These are phyloP conservation scores for Suillus tomentosus DNA, from an alignment of 768 basidiomycete species.

Conservation along the genomic window DNA sequence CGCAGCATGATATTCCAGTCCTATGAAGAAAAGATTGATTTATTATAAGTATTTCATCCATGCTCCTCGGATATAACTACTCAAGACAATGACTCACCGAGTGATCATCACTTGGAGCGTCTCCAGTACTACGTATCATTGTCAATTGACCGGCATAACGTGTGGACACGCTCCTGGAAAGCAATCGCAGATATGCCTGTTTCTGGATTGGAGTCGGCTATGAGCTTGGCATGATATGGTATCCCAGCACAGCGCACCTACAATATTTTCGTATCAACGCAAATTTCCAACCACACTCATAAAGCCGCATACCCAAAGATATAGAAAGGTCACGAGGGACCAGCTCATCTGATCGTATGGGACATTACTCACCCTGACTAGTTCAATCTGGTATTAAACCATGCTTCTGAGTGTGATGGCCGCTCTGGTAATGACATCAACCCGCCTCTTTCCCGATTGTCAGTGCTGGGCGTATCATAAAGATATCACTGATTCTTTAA, in stretches of 20 bases:
- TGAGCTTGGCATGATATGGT: background rate
- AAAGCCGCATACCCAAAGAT: background rate
- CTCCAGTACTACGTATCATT: background rate
- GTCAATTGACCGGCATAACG: background rate
- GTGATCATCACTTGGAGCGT: background rate
- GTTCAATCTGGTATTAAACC: background rate
- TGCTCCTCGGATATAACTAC: background rate
- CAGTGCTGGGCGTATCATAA: background rate
- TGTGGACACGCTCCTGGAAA: background rate
- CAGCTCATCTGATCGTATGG: background rate
- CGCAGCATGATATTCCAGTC: background rate
- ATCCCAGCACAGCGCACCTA: conserved; percentile 4
- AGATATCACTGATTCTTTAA: background rate
- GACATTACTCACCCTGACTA: background rate
- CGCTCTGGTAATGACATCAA: background rate
- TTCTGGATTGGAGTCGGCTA: background rate
- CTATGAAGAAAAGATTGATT: background rate
- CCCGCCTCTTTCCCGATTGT: background rate
- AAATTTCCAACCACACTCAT: background rate
- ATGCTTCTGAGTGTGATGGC: background rate
- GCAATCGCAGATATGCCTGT: background rate
- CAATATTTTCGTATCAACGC: background rate
- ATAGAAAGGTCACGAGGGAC: background rate
- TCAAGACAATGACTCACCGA: background rate
- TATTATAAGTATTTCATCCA: background rate